Conservation (phyloP, 176 grass and related monocot species). For the Carex pumila region DNA sequence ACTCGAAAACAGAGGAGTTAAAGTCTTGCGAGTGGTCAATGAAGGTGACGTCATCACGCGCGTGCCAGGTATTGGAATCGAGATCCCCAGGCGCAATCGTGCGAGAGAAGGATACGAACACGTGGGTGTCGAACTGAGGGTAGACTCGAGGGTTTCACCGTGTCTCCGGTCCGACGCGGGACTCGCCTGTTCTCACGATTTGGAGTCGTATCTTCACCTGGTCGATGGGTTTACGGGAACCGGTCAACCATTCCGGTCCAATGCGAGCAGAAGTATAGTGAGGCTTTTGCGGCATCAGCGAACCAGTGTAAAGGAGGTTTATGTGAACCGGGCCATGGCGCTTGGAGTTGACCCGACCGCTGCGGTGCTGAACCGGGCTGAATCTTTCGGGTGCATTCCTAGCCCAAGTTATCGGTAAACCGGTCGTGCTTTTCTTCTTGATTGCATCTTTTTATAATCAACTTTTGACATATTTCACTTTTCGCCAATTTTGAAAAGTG, state of each 20-base stretch:
- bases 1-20: conserved; percentile 37
- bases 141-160: conserved; percentile 64
- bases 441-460: not conserved
- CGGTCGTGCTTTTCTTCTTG: not conserved
- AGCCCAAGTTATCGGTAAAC: conserved; percentile 12
- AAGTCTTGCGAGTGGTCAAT: conserved; percentile 78
- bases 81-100: conserved; percentile 27
- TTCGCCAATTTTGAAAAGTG: not conserved
- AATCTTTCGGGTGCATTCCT: not conserved
- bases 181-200: conserved; percentile 68
- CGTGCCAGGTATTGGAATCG: conserved; percentile 46
- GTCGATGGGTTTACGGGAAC: conserved; percentile 79
- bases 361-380: conserved; percentile 19
- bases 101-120: conserved; percentile 52
- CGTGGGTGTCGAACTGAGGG: conserved; percentile 54
- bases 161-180: conserved; percentile 63
- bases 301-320: conserved; percentile 73
- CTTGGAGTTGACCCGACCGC: conserved; percentile 51
- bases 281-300: conserved; percentile 56
- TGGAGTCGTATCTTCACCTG: conserved; percentile 88
- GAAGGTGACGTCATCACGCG: conserved; percentile 70
- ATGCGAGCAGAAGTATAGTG: conserved; percentile 60
- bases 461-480: not conserved
- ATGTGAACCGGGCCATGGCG: conserved; percentile 48
- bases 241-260: conserved; percentile 55